Evolutionary conservation across 768 basidiomycete species (phyloP).

Genomic region (Termitomyces sp.): DNA sequence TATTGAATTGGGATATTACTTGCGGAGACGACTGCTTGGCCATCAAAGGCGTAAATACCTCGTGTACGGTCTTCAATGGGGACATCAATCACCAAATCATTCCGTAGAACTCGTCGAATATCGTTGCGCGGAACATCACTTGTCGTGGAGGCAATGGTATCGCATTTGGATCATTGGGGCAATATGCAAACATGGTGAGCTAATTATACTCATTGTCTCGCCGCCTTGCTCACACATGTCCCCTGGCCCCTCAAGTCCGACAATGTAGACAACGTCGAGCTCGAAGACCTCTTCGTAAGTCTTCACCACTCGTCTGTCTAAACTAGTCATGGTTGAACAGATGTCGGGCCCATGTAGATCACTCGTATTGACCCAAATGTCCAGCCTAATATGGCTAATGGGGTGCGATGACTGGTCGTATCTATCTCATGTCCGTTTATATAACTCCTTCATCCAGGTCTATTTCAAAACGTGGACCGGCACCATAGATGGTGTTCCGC

Average conservation of each 20-base stretch:
- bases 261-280: slow-evolving; percentile 43
- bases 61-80: not conserved
- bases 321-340: not conserved
- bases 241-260: slow-evolving; percentile 34
- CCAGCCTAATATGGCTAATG: slow-evolving; percentile 53
- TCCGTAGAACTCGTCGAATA: slow-evolving; percentile 44
- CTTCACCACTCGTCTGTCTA: not conserved
- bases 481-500: slow-evolving; percentile 43
- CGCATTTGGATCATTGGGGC: slow-evolving; percentile 55
- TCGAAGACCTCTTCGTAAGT: slow-evolving; percentile 40
- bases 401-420: slow-evolving; percentile 23
- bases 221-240: not conserved
- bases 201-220: not conserved
- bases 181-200: slow-evolving; percentile 46
- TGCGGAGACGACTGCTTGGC: slow-evolving; percentile 61
- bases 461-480: slow-evolving; percentile 57
- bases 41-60: slow-evolving; percentile 48
- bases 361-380: slow-evolving; percentile 39
- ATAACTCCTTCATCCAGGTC: slow-evolving; percentile 25
- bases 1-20: slow-evolving; percentile 58
- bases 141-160: slow-evolving; percentile 59
- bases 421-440: not conserved
- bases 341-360: slow-evolving; percentile 23
- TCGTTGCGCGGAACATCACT: slow-evolving; percentile 41
- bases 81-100: not conserved